A percentile compares a stretch with the other conserved stretches of the same genome.
Conservation (phyloP, 441 rosid species). For the Gossypium aridum region DNA sequence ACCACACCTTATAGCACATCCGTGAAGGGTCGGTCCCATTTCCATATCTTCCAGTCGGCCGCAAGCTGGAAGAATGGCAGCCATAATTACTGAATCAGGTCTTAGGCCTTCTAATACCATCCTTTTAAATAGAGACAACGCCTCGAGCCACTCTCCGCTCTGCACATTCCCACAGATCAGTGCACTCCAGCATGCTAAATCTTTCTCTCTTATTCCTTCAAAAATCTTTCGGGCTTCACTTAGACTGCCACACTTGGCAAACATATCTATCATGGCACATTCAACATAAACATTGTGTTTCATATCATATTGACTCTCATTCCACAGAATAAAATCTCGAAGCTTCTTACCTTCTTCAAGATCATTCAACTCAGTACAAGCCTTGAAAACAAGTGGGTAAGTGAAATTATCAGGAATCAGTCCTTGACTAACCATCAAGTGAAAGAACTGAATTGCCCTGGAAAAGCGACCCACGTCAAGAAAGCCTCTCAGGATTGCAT, state of each 20-base stretch:
- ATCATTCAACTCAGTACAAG: conserved; percentile 24
- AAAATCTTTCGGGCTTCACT: conserved; percentile 19
- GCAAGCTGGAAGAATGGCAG: conserved; percentile 28
- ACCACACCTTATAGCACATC: conserved; percentile 24
- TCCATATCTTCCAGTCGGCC: conserved; percentile 20
- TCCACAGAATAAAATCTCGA: conserved; percentile 17
- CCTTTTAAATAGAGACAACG: conserved; percentile 20
- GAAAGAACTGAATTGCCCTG: conserved; percentile 17
- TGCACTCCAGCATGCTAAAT: conserved; percentile 33
- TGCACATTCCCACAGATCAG: conserved; percentile 25
- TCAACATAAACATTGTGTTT: conserved; percentile 21
- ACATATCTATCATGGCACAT: conserved; percentile 32
- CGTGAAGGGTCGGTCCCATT: conserved; percentile 27
- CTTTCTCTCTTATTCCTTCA: conserved; percentile 24
- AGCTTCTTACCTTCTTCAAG: conserved; percentile 23
- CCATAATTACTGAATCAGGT: conserved; percentile 28
- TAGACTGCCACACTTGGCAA: conserved; percentile 31
- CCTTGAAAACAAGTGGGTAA: conserved; percentile 31
- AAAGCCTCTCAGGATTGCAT: conserved; percentile 27
- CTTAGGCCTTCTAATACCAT: conserved; percentile 24
- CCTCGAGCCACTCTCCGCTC: conserved; percentile 19
- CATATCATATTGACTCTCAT: background rate
- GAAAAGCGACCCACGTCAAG: conserved; percentile 18
- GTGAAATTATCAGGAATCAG: conserved; percentile 29
- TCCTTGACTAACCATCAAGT: conserved; percentile 23